A percentile compares a stretch with the other conserved stretches of the same genome.
Evolutionary conservation across 495 filamentous ascomycete genomes (phyloP).

Genomic region (Amorphotheca resinae): DNA sequence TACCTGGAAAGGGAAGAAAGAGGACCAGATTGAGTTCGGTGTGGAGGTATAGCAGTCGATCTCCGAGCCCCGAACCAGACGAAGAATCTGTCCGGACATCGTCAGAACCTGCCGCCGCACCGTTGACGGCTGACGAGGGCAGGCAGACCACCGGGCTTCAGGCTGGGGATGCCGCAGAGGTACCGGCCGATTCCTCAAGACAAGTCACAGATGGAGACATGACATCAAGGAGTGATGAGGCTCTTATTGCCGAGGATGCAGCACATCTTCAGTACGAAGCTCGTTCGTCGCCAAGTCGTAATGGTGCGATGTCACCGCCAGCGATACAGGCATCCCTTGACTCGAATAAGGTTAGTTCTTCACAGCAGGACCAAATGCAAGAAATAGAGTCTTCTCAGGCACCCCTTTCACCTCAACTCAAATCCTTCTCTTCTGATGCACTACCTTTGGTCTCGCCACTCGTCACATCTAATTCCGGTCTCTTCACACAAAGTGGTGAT

Average conservation of each 20-base stretch:
- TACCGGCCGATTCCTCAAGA: conserved; percentile 7
- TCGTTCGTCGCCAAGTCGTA: background rate
- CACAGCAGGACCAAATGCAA: background rate
- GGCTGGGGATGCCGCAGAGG: conserved; percentile 16
- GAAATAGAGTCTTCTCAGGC: background rate
- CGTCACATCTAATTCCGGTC: conserved; percentile 14
- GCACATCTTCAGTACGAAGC: background rate
- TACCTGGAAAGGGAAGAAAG: conserved; percentile 53
- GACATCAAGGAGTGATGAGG: background rate
- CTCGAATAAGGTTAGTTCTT: background rate
- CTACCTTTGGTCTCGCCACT: conserved; percentile 36
- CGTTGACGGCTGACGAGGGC: conserved; percentile 32
- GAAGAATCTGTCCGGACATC: conserved; percentile 4
- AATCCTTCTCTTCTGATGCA: conserved; percentile 32
- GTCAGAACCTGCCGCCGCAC: conserved; percentile 1
- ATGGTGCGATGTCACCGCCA: background rate
- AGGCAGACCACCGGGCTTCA: conserved; percentile 34
- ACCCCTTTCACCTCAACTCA: conserved; percentile 30
- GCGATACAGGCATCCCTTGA: background rate
- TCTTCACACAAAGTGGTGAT: background rate
- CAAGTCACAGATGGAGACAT: conserved; percentile 12
- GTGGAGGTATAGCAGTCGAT: conserved; percentile 55
- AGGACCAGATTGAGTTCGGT: conserved; percentile 55
- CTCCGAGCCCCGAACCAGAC: conserved; percentile 18
- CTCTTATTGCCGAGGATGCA: background rate